Evolutionary conservation across 1,284 basidiomycete genomes (phyloP).

Genomic region (Ustilago tritici): DNA sequence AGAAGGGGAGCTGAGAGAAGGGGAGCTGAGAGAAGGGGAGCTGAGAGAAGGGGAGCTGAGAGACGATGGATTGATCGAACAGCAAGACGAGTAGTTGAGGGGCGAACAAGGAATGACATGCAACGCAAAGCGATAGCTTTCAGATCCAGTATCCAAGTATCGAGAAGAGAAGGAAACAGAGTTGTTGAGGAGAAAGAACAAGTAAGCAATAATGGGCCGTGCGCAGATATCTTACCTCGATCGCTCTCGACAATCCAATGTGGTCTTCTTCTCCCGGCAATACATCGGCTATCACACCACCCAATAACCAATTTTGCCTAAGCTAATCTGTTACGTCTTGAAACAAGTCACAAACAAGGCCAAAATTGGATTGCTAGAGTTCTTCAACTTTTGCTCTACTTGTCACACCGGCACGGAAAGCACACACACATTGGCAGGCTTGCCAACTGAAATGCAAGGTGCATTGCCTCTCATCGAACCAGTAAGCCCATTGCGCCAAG

Average conservation of each 20-base stretch:
- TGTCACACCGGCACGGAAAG: not conserved
- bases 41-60: not conserved
- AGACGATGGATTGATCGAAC: conserved; percentile 31
- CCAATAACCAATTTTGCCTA: not conserved
- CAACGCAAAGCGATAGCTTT: not conserved
- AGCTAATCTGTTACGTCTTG: not conserved
- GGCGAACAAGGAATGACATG: conserved; percentile 14
- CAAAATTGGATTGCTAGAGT: not conserved
- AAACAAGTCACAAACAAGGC: not conserved
- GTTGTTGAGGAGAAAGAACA: not conserved
- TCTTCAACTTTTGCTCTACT: not conserved
- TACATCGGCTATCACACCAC: not conserved
- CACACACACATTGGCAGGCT: not conserved
- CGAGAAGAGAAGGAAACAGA: not conserved
- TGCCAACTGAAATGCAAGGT: conserved; percentile 1
- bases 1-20: not conserved
- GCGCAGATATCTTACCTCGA: conserved; percentile 1
- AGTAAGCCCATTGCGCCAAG: conserved; percentile 24
- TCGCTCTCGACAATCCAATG: not conserved
- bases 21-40: conserved; percentile 8
- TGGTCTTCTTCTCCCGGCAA: not conserved
- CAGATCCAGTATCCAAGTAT: not conserved
- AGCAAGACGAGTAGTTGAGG: not conserved
- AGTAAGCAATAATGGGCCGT: conserved; percentile 1
- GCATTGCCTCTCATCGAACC: not conserved